Evolutionary conservation across 495 filamentous ascomycete genomes (phyloP).

Genomic region (Lasiosphaeris hirsuta): DNA sequence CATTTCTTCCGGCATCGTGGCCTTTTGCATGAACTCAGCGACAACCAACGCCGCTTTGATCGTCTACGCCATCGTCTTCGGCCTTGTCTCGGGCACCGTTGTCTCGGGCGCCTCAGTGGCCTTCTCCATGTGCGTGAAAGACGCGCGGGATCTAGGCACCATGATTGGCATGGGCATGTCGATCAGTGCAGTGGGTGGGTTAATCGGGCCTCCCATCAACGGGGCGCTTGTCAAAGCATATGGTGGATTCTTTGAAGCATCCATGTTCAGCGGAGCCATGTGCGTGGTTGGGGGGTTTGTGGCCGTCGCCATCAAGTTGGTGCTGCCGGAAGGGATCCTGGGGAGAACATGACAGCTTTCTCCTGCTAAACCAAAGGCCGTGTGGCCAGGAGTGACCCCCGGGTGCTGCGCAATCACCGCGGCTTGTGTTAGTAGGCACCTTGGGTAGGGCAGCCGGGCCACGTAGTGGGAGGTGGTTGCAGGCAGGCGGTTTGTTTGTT

Average conservation of each 20-base stretch:
- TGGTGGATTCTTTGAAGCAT: constrained; percentile 36
- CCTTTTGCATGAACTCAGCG: constrained; percentile 40
- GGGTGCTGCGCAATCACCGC: no score
- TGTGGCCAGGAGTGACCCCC: no score
- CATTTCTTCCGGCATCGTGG: constrained; percentile 37
- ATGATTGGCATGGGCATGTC: constrained; percentile 55
- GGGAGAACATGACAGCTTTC: no score
- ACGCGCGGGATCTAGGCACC: constrained; percentile 47
- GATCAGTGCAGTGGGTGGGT: constrained; percentile 36
- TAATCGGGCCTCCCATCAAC: constrained; percentile 53
- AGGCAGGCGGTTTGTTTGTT: no score
- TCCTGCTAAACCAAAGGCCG: no score
- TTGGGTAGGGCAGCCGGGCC: no score
- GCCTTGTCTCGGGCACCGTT: constrained; percentile 44
- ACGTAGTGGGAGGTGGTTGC: no score
- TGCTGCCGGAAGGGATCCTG: no score
- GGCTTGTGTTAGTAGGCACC: no score
- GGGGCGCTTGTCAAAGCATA: constrained; percentile 45
- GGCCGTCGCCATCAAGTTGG: constrained; percentile 31
- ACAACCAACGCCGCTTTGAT: constrained; percentile 38
- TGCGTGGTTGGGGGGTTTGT: constrained; percentile 33
- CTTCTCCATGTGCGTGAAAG: constrained; percentile 37
- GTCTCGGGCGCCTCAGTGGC: constrained; percentile 44
- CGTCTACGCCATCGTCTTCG: constrained; percentile 33
- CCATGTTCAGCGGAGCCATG: constrained; percentile 47